These are phyloP conservation scores for Physaria fendleri DNA, from an alignment of 345 rosid genomes.

Conservation along the genomic window DNA sequence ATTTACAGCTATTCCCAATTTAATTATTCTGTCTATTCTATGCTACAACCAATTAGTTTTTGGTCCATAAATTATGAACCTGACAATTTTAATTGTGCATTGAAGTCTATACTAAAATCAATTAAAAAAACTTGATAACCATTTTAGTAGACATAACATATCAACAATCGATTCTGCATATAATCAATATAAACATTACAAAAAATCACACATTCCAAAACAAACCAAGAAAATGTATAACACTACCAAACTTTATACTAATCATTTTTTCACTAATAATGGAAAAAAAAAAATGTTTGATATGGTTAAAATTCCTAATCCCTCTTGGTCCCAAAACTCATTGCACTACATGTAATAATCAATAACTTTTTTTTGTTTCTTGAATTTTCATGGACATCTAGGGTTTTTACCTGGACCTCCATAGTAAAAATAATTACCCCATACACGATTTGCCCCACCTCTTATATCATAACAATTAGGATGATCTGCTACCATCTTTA, in stretches of 20 bases:
- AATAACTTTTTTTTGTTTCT: background rate
- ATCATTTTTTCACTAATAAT: background rate
- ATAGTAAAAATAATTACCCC: conserved; percentile 92
- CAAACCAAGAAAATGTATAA: background rate
- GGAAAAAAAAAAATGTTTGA: too few species aligned
- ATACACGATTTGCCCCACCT: conserved; percentile 71
- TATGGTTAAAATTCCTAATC: conserved; percentile 15
- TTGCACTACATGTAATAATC: conserved; percentile 6
- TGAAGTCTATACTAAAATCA: background rate
- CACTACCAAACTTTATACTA: conserved; percentile 6
- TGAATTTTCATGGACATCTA: conserved; percentile 24
- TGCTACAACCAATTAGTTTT: conserved; percentile 10
- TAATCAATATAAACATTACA: conserved; percentile 1
- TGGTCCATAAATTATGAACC: conserved; percentile 14
- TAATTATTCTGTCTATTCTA: conserved; percentile 9
- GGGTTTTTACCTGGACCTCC: conserved; percentile 96
- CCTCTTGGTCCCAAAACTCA: conserved; percentile 13
- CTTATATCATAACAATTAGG: conserved; percentile 84
- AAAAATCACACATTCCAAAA: background rate
- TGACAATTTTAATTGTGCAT: background rate
- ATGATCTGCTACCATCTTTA: conserved; percentile 73
- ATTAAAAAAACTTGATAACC: background rate
- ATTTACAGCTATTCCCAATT: conserved; percentile 15
- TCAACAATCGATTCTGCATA: background rate
- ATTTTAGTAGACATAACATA: background rate